Conservation (phyloP, 2,329 filamentous ascomycete species). For the Pseudogymnoascus sp. region DNA sequence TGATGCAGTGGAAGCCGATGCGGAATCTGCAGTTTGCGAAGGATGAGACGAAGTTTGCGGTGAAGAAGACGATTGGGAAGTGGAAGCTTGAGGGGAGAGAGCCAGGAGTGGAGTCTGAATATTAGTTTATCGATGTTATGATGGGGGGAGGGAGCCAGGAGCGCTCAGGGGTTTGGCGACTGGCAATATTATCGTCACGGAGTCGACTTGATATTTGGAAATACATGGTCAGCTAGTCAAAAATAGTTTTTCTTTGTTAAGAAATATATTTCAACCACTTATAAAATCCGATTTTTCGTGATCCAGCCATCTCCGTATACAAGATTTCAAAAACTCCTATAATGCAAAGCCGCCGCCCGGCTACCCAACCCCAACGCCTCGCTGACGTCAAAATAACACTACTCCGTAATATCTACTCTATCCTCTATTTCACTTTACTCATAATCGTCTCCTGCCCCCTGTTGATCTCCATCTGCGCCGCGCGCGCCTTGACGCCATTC, state of each 20-base stretch:
- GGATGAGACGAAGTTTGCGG: conserved; percentile 72
- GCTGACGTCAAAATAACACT: not conserved
- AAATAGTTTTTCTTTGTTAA: not conserved
- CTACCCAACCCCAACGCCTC: conserved; percentile 4
- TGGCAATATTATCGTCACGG: not conserved
- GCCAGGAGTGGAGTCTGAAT: conserved; percentile 43
- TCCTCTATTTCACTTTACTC: conserved; percentile 68
- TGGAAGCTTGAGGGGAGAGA: conserved; percentile 71
- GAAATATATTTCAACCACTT: not conserved
- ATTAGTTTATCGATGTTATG: not conserved
- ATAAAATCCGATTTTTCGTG: not conserved
- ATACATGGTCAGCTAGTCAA: not conserved
- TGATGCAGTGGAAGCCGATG: conserved; percentile 94
- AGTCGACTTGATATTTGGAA: not conserved
- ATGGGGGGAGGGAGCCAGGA: not conserved
- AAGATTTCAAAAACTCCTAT: not conserved
- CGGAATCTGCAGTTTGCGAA: conserved; percentile 81
- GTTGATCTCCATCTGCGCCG: conserved; percentile 75
- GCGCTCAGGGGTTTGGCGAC: not conserved
- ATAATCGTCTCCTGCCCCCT: conserved; percentile 87
- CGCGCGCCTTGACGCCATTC: conserved; percentile 76
- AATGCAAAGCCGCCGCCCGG: not conserved
- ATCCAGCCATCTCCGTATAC: not conserved
- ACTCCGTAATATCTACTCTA: not conserved
- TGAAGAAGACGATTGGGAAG: conserved; percentile 67